Evolutionary conservation across 2,329 filamentous ascomycete species (phyloP).

Genomic region (Emergomyces africanus): DNA sequence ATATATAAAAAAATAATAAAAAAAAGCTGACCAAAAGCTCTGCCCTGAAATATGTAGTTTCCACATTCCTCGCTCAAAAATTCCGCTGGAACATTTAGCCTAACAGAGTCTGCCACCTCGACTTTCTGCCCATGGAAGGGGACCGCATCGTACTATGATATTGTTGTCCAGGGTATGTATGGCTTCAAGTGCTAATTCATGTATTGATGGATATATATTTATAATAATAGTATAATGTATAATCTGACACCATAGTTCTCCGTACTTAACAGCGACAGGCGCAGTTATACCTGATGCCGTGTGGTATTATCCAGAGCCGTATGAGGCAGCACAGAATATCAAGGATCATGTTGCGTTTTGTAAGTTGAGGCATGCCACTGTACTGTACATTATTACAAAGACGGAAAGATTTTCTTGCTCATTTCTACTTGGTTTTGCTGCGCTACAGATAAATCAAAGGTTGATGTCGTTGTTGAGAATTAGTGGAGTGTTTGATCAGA

Average conservation of each 20-base stretch:
- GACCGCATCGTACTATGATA: constrained; percentile 43
- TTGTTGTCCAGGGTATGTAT: constrained; percentile 35
- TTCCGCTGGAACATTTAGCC: constrained; percentile 20
- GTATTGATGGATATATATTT: not conserved
- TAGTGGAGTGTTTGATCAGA: no score
- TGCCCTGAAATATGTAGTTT: constrained; percentile 20
- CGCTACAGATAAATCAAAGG: not conserved
- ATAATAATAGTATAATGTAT: no score
- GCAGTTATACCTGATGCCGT: constrained; percentile 40
- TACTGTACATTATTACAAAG: no score
- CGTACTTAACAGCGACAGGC: not conserved
- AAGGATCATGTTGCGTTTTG: constrained; percentile 47
- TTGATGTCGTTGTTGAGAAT: not conserved
- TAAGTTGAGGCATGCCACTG: constrained; percentile 21
- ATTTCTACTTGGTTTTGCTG: not conserved
- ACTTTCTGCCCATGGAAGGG: constrained; percentile 48
- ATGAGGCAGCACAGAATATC: constrained; percentile 38
- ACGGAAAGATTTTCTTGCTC: not conserved
- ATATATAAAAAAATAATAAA: not conserved
- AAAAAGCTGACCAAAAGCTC: not conserved
- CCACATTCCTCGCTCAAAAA: constrained; percentile 35
- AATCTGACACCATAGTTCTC: no score
- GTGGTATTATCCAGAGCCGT: constrained; percentile 46
- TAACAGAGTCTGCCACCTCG: constrained; percentile 34
- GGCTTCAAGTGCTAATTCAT: not conserved